Evolutionary conservation across 192 early-diverging fungal species (phyloP).

Genomic region (Coemansia sp.): DNA sequence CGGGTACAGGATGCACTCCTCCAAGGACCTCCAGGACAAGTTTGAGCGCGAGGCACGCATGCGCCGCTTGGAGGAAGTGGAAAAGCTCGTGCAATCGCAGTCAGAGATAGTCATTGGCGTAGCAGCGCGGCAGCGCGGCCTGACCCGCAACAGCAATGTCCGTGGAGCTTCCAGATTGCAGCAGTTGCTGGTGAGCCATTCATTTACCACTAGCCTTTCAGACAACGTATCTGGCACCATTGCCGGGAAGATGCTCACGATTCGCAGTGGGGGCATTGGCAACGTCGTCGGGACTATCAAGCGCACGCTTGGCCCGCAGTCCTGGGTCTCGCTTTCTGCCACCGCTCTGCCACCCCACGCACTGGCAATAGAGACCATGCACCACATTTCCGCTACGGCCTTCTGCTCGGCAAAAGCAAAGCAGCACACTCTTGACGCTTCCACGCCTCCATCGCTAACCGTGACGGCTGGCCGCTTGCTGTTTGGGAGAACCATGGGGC

Average conservation of each 20-base stretch:
- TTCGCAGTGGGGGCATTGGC: slow-evolving; percentile 61
- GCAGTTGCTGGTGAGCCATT: slow-evolving; percentile 48
- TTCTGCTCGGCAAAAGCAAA: slow-evolving; percentile 27
- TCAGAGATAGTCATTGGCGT: slow-evolving; percentile 29
- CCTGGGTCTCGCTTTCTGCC: slow-evolving; percentile 56
- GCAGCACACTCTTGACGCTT: slow-evolving; percentile 51
- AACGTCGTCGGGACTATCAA: slow-evolving; percentile 71
- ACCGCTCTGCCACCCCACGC: slow-evolving; percentile 54
- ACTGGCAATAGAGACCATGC: slow-evolving; percentile 57
- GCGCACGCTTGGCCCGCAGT: slow-evolving; percentile 56
- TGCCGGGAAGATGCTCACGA: slow-evolving; percentile 59
- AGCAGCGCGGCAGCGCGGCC: no score
- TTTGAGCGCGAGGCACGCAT: slow-evolving; percentile 61
- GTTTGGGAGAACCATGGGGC: slow-evolving; percentile 61
- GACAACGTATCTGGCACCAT: slow-evolving; percentile 51
- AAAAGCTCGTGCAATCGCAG: slow-evolving; percentile 61
- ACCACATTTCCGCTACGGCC: slow-evolving; percentile 9
- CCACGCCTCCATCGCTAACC: slow-evolving; percentile 62
- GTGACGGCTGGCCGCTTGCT: slow-evolving; percentile 63
- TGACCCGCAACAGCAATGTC: no score
- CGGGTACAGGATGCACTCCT: slow-evolving; percentile 63
- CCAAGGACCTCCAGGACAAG: slow-evolving; percentile 63
- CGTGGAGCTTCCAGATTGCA: no score
- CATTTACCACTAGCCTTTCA: slow-evolving; percentile 59
- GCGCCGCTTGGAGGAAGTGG: slow-evolving; percentile 60